Base-by-base conservation (phyloP, 441 rosid genomes). In the Mallotus japonicus region DNA sequence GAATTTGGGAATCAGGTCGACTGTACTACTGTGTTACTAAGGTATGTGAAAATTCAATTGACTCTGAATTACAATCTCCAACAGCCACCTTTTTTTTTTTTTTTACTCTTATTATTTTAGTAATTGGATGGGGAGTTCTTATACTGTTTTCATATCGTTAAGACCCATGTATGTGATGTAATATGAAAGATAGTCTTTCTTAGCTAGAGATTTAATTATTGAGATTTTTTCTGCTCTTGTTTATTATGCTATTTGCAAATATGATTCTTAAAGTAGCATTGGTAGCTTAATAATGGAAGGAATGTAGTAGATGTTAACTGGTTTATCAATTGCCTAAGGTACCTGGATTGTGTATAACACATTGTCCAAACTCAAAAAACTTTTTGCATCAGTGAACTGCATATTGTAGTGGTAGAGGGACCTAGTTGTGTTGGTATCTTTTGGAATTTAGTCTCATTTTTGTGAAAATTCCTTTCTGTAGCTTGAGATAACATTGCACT, bases 1-100 rank as follows among this genome's bases (percentile, higher is more conserved):
- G 99, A 53, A 95, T 92, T 50, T 95, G 99, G 97, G 97, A 92
- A 54, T 88, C 94, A 0, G 91, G 89, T 56, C 85, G 91, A 67
- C 22, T 65, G 0, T 95, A 86, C 78, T 95, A 91, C 85, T 95
- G 97, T 72, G 83, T 95, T 70, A 92, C 99, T 6, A 92, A 92
- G 99, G 99, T 93, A 85, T 57, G 67, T 4, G 49, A 69, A 69
- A 24, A 42, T 22, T 46, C 6, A 34, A 46, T 47, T 56, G 20
- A 19, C 65, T 67, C 34, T 56, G 40, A 4, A 37, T 37, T 37
- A 44, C 14, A 46, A 20, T 22, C 44, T 10, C 5, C 17, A 2
- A 20, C 32, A 10, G 64, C 1, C 65, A 4, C 2, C 50, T 10
- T 34, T 53, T 28, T 5, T 32, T 5, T 32, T 24, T 15, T 37